Percentiles rank a stretch among this genome's conserved stretches.
Evolutionary conservation across 108 stramenopile species (phyloP).

Genomic region (Cyclotella baltica): DNA sequence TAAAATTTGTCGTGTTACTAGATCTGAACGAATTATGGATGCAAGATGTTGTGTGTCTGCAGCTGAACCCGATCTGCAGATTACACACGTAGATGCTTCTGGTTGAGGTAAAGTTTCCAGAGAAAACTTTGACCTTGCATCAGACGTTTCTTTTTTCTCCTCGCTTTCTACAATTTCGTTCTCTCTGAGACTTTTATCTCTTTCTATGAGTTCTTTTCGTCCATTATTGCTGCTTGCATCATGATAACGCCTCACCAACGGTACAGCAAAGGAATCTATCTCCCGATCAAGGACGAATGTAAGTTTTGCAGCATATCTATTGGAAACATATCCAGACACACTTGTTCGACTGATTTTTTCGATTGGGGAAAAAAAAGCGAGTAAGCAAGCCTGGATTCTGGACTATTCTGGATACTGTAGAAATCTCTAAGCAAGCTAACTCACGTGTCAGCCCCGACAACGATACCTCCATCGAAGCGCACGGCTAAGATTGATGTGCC

Average conservation of each 20-base stretch:
- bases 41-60: constrained; percentile 86
- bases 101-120: constrained; percentile 1
- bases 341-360: constrained; percentile 58
- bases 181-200: not conserved
- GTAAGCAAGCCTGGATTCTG: too few relatives aligned
- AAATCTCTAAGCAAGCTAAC: not conserved
- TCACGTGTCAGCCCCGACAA: constrained; percentile 76
- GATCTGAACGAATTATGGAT: constrained; percentile 44
- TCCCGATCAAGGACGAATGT: constrained; percentile 60
- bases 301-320: constrained; percentile 82
- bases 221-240: not conserved
- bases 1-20: constrained; percentile 53
- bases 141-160: not conserved
- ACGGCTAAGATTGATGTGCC: constrained; percentile 87
- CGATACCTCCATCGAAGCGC: constrained; percentile 67
- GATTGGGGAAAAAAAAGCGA: not conserved
- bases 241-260: constrained; percentile 1
- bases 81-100: constrained; percentile 68
- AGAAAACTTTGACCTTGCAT: constrained; percentile 6
- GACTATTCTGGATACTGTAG: too few relatives aligned
- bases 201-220: not conserved
- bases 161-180: constrained; percentile 6
- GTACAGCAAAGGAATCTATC: constrained; percentile 31
- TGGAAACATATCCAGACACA: constrained; percentile 70
- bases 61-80: constrained; percentile 86